phyloP scores from a whole-genome alignment of 306 rosid species.

The Malus sieversii region DNA sequence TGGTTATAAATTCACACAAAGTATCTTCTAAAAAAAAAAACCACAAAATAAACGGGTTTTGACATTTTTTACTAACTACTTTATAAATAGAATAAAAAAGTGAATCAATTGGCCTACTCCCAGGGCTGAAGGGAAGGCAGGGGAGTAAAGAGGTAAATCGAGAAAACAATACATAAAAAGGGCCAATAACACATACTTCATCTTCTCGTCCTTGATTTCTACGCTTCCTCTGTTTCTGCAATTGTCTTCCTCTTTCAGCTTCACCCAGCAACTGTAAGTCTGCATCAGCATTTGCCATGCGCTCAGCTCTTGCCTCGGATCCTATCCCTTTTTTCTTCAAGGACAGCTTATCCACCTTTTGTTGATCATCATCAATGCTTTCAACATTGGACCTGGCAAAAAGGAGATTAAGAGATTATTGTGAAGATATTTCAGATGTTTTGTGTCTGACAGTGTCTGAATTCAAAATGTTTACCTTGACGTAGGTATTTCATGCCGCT shows the following conservation, averaged over 20 bases:
- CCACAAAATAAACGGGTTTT: not conserved
- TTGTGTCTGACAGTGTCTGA: not conserved
- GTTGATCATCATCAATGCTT: slow-evolving; percentile 48
- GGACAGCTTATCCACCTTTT: slow-evolving; percentile 57
- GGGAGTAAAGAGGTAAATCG: slow-evolving; percentile 3
- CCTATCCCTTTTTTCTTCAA: slow-evolving; percentile 79
- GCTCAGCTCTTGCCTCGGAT: slow-evolving; percentile 77
- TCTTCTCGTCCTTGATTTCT: slow-evolving; percentile 86
- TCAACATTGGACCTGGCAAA: slow-evolving; percentile 40
- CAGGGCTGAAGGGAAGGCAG: not conserved
- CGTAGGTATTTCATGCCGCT: slow-evolving; percentile 25
- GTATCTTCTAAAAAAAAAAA: not conserved
- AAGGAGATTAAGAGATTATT: slow-evolving; percentile 2
- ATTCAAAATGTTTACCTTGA: slow-evolving; percentile 35
- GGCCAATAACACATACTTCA: slow-evolving; percentile 39
- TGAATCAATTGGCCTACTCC: not conserved
- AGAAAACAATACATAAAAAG: slow-evolving; percentile 5
- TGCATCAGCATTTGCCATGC: slow-evolving; percentile 64
- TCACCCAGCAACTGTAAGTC: slow-evolving; percentile 76
- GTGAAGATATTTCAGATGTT: not conserved
- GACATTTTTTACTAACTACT: not conserved
- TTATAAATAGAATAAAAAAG: not conserved
- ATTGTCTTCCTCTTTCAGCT: slow-evolving; percentile 74
- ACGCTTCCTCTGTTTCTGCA: slow-evolving; percentile 85
- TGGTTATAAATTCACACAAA: not conserved